A percentile compares a stretch with the other conserved stretches of the same genome.
These are phyloP conservation scores for Eutrema heterophyllum DNA, from an alignment of 345 rosid species.

Conservation along the genomic window DNA sequence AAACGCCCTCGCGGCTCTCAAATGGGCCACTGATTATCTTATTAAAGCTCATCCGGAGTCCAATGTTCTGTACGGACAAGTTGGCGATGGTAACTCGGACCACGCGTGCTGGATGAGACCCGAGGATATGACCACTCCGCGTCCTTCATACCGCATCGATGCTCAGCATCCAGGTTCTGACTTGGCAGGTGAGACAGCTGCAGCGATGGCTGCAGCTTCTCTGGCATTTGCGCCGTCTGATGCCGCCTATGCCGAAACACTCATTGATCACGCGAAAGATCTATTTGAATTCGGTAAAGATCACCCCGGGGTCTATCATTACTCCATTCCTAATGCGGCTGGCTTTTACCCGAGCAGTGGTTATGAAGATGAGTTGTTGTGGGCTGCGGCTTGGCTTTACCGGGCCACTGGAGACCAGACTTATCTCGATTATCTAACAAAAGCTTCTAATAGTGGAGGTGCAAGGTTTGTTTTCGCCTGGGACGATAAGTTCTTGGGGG, in stretches of 20 bases:
- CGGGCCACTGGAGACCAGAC: constrained; percentile 62
- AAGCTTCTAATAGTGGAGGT: constrained; percentile 69
- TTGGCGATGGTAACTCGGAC: constrained; percentile 54
- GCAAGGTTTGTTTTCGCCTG: constrained; percentile 62
- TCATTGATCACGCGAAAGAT: constrained; percentile 47
- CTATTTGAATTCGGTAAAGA: constrained; percentile 40
- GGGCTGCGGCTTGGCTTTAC: constrained; percentile 98
- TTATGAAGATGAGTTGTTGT: constrained; percentile 70
- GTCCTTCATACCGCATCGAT: constrained; percentile 39
- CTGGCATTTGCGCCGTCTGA: constrained; percentile 37
- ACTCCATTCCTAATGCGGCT: constrained; percentile 33
- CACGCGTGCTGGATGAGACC: constrained; percentile 72
- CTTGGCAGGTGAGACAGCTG: constrained; percentile 62
- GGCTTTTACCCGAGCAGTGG: constrained; percentile 48
- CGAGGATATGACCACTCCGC: constrained; percentile 67
- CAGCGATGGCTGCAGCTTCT: constrained; percentile 70
- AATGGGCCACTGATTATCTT: constrained; percentile 72
- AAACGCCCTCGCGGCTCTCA: constrained; percentile 44
- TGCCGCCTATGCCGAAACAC: constrained; percentile 36
- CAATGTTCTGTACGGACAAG: constrained; percentile 47
- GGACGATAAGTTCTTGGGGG: constrained; percentile 94
- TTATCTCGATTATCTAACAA: constrained; percentile 60
- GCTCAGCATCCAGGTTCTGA: constrained; percentile 61
- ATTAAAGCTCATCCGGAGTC: constrained; percentile 58
- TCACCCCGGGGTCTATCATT: constrained; percentile 31